These are phyloP conservation scores for Diatrype stigma DNA, from an alignment of 2,329 filamentous ascomycete genomes.

Conservation along the genomic window DNA sequence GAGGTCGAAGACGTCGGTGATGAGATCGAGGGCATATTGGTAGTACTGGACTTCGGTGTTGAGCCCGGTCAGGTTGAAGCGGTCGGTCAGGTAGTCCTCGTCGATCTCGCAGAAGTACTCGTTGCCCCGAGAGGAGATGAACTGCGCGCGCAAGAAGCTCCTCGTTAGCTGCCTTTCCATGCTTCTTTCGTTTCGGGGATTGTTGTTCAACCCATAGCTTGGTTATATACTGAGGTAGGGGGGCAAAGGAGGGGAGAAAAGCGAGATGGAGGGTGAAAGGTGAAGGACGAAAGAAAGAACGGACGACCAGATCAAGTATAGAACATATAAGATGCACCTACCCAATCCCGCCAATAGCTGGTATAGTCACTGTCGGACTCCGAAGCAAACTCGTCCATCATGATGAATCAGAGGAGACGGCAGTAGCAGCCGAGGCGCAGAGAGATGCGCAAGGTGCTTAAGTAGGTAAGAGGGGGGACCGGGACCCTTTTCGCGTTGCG, in stretches of 20 bases:
- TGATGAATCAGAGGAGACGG: conserved; percentile 14
- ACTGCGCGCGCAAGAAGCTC: conserved; percentile 50
- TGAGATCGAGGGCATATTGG: conserved; percentile 94
- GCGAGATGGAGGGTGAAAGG: neutral
- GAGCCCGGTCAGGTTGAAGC: conserved; percentile 95
- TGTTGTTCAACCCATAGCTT: too few relatives aligned
- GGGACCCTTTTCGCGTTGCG: too few relatives aligned
- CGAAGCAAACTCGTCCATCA: conserved; percentile 96
- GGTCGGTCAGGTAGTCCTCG: conserved; percentile 95
- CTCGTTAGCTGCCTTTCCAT: conserved; percentile 16
- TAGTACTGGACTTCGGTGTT: conserved; percentile 99
- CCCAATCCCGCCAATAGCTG: conserved; percentile 99
- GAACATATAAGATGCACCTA: conserved; percentile 47
- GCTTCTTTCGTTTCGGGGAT: too few relatives aligned
- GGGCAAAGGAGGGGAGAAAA: conserved; percentile 3
- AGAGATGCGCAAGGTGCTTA: too few relatives aligned
- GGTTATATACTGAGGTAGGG: too few relatives aligned
- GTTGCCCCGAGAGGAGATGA: conserved; percentile 95
- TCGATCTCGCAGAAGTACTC: conserved; percentile 99
- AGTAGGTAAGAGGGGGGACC: too few relatives aligned
- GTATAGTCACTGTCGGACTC: conserved; percentile 99
- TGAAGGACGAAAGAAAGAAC: conserved; percentile 1
- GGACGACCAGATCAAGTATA: neutral
- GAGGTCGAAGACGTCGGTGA: conserved; percentile 97
- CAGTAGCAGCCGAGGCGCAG: neutral